Conservation (phyloP, 2,329 filamentous ascomycete genomes). For the Epichloe festucae region DNA sequence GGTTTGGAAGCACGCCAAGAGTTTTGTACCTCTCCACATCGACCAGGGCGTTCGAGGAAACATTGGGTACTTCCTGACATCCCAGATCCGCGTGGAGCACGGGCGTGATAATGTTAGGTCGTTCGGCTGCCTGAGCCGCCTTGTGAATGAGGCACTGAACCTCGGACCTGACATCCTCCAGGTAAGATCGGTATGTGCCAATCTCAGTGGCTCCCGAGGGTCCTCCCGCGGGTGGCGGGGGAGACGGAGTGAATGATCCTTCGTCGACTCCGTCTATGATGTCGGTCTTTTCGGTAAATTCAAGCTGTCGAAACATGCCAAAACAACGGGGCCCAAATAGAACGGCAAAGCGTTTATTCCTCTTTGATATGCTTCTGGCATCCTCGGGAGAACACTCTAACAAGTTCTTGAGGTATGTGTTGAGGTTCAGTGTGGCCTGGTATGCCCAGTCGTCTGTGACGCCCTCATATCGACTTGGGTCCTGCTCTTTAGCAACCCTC, state of each 20-base stretch:
- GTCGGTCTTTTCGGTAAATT: slow-evolving; percentile 30
- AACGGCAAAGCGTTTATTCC: slow-evolving; percentile 43
- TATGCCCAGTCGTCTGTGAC: slow-evolving; percentile 27
- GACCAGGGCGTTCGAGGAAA: slow-evolving; percentile 16
- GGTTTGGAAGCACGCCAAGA: slow-evolving; percentile 25
- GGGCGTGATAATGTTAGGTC: slow-evolving; percentile 16
- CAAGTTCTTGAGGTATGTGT: slow-evolving; percentile 39
- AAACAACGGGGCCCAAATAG: slow-evolving; percentile 39
- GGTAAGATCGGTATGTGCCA: slow-evolving; percentile 31
- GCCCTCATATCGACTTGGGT: slow-evolving; percentile 35
- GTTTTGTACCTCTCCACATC: slow-evolving; percentile 21
- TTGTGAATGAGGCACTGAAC: slow-evolving; percentile 30
- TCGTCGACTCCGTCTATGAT: slow-evolving; percentile 27
- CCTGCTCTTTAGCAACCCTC: slow-evolving; percentile 24
- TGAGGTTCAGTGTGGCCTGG: slow-evolving; percentile 31
- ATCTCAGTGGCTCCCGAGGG: slow-evolving; percentile 23
- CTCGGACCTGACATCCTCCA: slow-evolving; percentile 37
- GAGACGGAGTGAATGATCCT: slow-evolving; percentile 22
- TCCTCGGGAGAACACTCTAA: slow-evolving; percentile 24
- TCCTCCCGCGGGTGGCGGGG: slow-evolving; percentile 19
- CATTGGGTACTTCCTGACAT: slow-evolving; percentile 17
- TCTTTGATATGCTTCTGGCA: slow-evolving; percentile 35
- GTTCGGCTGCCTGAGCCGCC: slow-evolving; percentile 19
- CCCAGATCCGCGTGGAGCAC: slow-evolving; percentile 20
- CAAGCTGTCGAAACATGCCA: slow-evolving; percentile 34